phyloP scores from a whole-genome alignment of 1,284 basidiomycete genomes.

The Sanghuangporus weigelae region DNA sequence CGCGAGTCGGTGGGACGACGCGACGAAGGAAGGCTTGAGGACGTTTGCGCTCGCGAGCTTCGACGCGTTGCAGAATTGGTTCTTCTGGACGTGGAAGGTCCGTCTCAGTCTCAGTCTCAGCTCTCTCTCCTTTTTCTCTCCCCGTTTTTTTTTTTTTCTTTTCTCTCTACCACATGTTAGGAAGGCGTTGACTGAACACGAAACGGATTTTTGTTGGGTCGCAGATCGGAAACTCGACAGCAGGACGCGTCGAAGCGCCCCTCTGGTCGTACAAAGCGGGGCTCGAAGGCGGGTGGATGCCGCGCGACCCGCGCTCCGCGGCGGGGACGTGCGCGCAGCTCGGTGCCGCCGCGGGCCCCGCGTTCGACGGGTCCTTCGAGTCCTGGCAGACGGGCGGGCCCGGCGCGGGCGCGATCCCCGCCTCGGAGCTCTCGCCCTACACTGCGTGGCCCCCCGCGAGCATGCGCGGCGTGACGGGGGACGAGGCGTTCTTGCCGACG shows the following conservation, averaged over 20 bases:
- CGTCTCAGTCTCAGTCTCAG: too few relatives aligned
- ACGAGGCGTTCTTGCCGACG: slow-evolving; percentile 42
- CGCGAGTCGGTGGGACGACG: slow-evolving; percentile 31
- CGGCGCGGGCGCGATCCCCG: slow-evolving; percentile 57
- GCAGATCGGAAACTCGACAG: slow-evolving; percentile 44
- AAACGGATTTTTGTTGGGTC: too few relatives aligned
- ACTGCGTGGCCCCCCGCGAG: slow-evolving; percentile 53
- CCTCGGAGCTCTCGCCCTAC: slow-evolving; percentile 42
- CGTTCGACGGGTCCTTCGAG: slow-evolving; percentile 56
- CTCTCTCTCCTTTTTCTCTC: neutral
- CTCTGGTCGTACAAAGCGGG: slow-evolving; percentile 52
- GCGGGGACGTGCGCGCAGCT: slow-evolving; percentile 61
- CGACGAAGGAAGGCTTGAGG: slow-evolving; percentile 29
- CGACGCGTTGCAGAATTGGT: slow-evolving; percentile 44
- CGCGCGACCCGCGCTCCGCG: slow-evolving; percentile 67
- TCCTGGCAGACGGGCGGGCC: slow-evolving; percentile 76
- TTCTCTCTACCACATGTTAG: too few relatives aligned
- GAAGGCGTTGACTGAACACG: too few relatives aligned
- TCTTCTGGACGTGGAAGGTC: slow-evolving; percentile 54
- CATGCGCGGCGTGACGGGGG: slow-evolving; percentile 39
- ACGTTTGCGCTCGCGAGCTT: slow-evolving; percentile 34
- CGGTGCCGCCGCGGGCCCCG: slow-evolving; percentile 34
- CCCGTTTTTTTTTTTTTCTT: too few relatives aligned
- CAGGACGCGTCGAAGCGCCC: slow-evolving; percentile 36
- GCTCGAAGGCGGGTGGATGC: slow-evolving; percentile 63